phyloP scores from a whole-genome alignment of 1,284 basidiomycete genomes.

The Malassezia arunalokei region DNA sequence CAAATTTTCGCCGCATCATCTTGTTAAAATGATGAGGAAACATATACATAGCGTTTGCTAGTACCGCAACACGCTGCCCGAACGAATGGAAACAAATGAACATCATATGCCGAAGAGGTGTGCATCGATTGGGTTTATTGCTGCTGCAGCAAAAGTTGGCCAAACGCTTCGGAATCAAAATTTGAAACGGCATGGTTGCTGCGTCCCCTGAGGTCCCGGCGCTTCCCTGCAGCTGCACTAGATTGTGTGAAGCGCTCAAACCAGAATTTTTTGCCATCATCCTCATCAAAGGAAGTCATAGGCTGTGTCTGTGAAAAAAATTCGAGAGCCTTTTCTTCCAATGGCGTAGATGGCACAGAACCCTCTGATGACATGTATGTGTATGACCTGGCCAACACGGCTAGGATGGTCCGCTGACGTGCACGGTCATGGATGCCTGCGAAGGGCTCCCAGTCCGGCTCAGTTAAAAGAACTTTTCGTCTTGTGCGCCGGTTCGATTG shows the following conservation, averaged over 20 bases:
- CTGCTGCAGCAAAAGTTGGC: neutral
- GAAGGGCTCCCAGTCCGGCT: slow-evolving; percentile 38
- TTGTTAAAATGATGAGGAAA: too few species aligned
- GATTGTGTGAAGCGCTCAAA: slow-evolving; percentile 39
- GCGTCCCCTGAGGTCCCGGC: slow-evolving; percentile 41
- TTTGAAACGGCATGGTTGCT: neutral
- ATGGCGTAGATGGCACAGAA: neutral
- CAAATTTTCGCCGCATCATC: too few species aligned
- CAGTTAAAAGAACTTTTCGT: slow-evolving; percentile 21
- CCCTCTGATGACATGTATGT: neutral
- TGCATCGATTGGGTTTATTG: too few species aligned
- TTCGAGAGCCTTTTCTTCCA: neutral
- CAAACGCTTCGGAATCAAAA: slow-evolving; percentile 1
- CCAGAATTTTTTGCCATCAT: slow-evolving; percentile 30
- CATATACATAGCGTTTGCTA: too few species aligned
- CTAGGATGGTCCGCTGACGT: slow-evolving; percentile 29
- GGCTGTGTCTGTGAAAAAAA: slow-evolving; percentile 2
- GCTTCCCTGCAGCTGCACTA: slow-evolving; percentile 36
- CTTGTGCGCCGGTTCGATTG: neutral
- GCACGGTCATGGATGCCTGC: slow-evolving; percentile 29
- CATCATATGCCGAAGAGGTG: too few species aligned
- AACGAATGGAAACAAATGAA: neutral
- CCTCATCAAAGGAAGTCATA: neutral
- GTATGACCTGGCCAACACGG: neutral
- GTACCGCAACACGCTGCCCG: neutral